Conservation (phyloP, 495 filamentous ascomycete genomes). For the Hapsidospora chrysogenum region DNA sequence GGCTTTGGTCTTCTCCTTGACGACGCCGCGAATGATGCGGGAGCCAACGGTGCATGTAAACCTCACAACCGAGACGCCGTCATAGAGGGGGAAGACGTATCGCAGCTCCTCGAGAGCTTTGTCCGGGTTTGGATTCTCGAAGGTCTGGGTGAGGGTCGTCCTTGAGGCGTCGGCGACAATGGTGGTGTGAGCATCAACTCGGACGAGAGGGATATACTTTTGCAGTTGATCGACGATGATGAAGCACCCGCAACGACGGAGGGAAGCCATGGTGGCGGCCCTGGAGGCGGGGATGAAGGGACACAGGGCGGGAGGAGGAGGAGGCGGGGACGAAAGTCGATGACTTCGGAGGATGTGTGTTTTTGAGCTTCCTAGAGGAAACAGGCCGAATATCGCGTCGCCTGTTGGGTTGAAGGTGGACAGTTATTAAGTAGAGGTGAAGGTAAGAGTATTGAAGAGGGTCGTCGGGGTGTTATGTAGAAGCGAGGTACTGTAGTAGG, state of each 20-base stretch:
- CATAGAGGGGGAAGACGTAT: constrained; percentile 54
- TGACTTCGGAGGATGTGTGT: too few relatives aligned
- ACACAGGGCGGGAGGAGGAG: not conserved
- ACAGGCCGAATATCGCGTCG: too few relatives aligned
- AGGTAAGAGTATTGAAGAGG: too few relatives aligned
- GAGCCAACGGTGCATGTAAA: constrained; percentile 40
- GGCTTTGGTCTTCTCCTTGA: constrained; percentile 44
- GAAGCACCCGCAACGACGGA: constrained; percentile 14
- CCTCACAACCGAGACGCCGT: constrained; percentile 45
- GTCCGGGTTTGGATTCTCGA: constrained; percentile 10
- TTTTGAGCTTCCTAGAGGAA: too few relatives aligned
- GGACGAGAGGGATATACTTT: constrained; percentile 36
- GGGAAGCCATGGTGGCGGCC: not conserved
- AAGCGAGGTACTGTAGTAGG: too few relatives aligned
- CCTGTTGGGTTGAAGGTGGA: too few relatives aligned
- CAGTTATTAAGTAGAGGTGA: too few relatives aligned
- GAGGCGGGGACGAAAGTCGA: too few relatives aligned
- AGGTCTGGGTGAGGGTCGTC: constrained; percentile 44
- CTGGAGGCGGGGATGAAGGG: not conserved
- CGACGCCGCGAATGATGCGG: constrained; percentile 33
- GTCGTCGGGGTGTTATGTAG: too few relatives aligned
- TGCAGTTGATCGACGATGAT: constrained; percentile 5
- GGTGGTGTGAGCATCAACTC: constrained; percentile 30
- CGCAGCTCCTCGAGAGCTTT: constrained; percentile 37
- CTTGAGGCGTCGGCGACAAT: constrained; percentile 38